Percentiles rank a stretch among this genome's conserved stretches.
Conservation (phyloP, 1,139 yeast species). For the Kurtzmaniella quercitrusa region DNA sequence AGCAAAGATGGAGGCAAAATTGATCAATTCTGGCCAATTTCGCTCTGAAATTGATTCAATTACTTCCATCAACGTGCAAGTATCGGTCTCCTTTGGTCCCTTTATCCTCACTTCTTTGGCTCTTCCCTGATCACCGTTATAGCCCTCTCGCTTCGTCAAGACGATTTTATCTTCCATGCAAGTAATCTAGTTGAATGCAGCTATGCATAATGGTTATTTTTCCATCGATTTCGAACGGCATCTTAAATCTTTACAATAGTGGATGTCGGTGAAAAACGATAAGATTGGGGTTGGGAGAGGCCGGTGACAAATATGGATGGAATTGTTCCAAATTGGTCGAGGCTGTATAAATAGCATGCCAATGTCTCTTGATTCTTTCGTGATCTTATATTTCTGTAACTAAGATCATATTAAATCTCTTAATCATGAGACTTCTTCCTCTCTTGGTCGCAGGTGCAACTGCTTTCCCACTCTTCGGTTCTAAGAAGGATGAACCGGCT, state of each 20-base stretch:
- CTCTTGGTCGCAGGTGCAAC: constrained; percentile 4
- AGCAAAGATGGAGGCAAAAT: background rate
- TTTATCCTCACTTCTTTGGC: background rate
- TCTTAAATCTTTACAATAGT: background rate
- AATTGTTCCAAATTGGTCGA: background rate
- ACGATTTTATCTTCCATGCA: background rate
- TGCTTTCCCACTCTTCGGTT: constrained; percentile 4
- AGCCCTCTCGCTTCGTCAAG: background rate
- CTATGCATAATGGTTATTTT: background rate
- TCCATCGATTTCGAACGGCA: background rate
- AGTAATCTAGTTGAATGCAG: background rate
- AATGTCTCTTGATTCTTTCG: background rate
- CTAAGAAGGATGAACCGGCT: background rate
- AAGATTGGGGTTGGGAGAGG: background rate
- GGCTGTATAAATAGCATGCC: background rate
- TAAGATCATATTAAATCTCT: background rate
- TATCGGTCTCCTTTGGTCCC: background rate
- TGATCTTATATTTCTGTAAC: background rate
- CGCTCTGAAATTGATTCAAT: background rate
- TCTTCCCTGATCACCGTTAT: background rate
- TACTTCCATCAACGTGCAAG: too few relatives aligned
- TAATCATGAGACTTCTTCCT: constrained; percentile 1
- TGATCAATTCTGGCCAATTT: too few relatives aligned
- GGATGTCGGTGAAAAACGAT: background rate
- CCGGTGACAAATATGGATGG: background rate